These are phyloP conservation scores for Pythium sp. DNA, from an alignment of 352 stramenopile species.

Conservation along the genomic window DNA sequence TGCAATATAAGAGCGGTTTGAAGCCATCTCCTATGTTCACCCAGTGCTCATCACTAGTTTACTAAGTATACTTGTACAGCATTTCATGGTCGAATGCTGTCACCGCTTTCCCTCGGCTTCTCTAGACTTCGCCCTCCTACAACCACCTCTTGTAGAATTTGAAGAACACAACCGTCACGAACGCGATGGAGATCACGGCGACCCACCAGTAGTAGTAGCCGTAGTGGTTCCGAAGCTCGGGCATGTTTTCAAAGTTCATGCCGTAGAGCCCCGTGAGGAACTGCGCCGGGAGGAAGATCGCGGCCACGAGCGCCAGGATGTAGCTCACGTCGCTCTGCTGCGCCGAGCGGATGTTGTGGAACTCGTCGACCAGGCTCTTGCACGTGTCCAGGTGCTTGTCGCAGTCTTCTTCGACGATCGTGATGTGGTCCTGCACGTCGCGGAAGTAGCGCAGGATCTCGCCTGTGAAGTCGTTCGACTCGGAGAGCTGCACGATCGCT, in stretches of 20 bases:
- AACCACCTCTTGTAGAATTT: conserved; percentile 79
- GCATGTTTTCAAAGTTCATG: conserved; percentile 90
- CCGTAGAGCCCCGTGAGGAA: conserved; percentile 88
- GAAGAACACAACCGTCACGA: conserved; percentile 51
- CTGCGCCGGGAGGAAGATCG: conserved; percentile 79
- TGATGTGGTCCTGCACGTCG: conserved; percentile 84
- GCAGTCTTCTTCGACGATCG: conserved; percentile 76
- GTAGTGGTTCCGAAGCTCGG: conserved; percentile 68
- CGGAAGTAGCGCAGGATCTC: conserved; percentile 79
- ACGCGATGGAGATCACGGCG: conserved; percentile 45
- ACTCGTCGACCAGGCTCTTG: conserved; percentile 61
- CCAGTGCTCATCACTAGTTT: not conserved
- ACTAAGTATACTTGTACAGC: not conserved
- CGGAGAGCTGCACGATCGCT: conserved; percentile 63
- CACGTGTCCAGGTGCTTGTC: conserved; percentile 76
- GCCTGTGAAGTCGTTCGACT: conserved; percentile 67
- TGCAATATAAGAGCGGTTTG: not conserved
- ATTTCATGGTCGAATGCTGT: not conserved
- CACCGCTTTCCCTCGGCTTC: not conserved
- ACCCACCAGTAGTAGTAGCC: conserved; percentile 85
- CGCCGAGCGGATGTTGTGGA: conserved; percentile 56
- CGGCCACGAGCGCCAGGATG: conserved; percentile 76
- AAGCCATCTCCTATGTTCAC: not conserved
- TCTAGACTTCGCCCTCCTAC: conserved; percentile 16
- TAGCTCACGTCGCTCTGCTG: conserved; percentile 80